Evolutionary conservation across 202 grass and related monocot species (phyloP).

Genomic region (Schoenoplectus triqueter): DNA sequence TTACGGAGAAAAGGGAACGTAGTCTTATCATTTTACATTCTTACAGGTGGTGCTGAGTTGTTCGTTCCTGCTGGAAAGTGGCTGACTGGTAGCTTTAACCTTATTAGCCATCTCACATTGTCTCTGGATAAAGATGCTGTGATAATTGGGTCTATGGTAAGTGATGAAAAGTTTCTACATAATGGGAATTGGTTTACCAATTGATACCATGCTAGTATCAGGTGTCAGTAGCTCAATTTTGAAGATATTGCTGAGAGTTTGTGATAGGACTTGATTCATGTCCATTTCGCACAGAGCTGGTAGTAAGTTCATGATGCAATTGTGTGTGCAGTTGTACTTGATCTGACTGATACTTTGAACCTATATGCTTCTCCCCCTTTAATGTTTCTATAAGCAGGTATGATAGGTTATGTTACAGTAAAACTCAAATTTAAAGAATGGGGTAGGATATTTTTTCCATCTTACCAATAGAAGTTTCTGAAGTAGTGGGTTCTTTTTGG

Average conservation of each 20-base stretch:
- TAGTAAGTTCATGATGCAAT: background rate
- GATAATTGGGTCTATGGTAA: slow-evolving; percentile 88
- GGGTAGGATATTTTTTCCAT: background rate
- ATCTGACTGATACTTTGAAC: background rate
- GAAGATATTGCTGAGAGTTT: background rate
- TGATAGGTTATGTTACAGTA: background rate
- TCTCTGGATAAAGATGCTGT: slow-evolving; percentile 84
- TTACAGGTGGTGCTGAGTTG: slow-evolving; percentile 59
- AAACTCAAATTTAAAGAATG: slow-evolving; percentile 9
- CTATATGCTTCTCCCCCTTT: background rate
- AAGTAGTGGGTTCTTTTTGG: slow-evolving; percentile 8
- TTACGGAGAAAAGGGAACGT: background rate
- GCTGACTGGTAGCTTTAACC: slow-evolving; percentile 90
- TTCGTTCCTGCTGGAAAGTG: slow-evolving; percentile 96
- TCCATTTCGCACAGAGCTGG: background rate
- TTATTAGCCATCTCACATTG: slow-evolving; percentile 93
- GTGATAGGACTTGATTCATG: slow-evolving; percentile 6
- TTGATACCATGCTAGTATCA: slow-evolving; percentile 12
- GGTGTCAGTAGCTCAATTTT: background rate
- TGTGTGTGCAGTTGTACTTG: background rate
- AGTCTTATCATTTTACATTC: slow-evolving; percentile 9
- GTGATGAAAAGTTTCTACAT: slow-evolving; percentile 18
- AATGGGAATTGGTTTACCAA: slow-evolving; percentile 1
- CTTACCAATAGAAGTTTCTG: background rate
- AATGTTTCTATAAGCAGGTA: slow-evolving; percentile 13